These are phyloP conservation scores for Penicillium cinerascens DNA, from an alignment of 495 filamentous ascomycete species.

Conservation along the genomic window DNA sequence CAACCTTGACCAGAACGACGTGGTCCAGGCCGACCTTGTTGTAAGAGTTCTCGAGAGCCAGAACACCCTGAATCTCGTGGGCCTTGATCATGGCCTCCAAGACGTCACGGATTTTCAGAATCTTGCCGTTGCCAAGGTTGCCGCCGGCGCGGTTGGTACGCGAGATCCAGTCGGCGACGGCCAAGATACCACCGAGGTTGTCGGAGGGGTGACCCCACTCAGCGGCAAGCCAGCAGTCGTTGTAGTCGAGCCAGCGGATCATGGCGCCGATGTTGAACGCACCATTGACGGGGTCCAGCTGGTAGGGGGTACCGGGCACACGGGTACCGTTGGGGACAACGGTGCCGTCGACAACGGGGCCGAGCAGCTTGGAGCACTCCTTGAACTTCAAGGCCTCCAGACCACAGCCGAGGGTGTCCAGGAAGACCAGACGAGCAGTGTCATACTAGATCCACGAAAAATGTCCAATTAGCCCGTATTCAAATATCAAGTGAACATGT, in stretches of 20 bases:
- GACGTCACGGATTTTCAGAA: conserved; percentile 81
- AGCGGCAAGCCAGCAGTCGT: conserved; percentile 98
- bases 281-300: conserved; percentile 90
- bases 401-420: conserved; percentile 95
- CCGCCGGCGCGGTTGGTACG: conserved; percentile 91
- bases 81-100: conserved; percentile 99
- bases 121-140: conserved; percentile 81
- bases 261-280: conserved; percentile 99
- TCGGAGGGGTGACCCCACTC: conserved; percentile 99
- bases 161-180: conserved; percentile 95
- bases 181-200: conserved; percentile 92
- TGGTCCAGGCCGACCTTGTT: conserved; percentile 98
- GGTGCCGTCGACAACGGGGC: conserved; percentile 89
- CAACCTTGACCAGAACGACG: conserved; percentile 96
- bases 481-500: background rate
- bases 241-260: conserved; percentile 99
- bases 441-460: conserved; percentile 62
- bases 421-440: conserved; percentile 82
- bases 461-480: background rate
- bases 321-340: conserved; percentile 88
- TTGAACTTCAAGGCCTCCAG: conserved; percentile 94
- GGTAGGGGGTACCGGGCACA: conserved; percentile 88
- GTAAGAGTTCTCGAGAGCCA: conserved; percentile 95
- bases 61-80: conserved; percentile 96
- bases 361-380: conserved; percentile 90